These are phyloP conservation scores for Tuber microsphaerosporum DNA, from an alignment of 495 filamentous ascomycete genomes.

Conservation along the genomic window DNA sequence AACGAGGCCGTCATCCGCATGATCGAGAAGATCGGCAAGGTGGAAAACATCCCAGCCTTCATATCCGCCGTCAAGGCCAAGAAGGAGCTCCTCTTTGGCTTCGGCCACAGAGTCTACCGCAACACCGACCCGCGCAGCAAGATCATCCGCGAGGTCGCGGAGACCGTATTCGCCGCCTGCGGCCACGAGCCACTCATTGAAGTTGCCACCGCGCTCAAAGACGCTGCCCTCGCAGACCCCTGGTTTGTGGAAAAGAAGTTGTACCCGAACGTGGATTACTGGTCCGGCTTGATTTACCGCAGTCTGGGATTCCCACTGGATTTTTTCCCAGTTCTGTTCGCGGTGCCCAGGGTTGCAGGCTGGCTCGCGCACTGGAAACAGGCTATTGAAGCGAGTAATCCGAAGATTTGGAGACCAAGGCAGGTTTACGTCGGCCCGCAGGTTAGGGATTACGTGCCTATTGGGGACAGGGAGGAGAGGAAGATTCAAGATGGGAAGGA, in stretches of 20 bases:
- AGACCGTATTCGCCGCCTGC: slow-evolving; percentile 44
- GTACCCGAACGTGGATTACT: slow-evolving; percentile 55
- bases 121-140: slow-evolving; percentile 50
- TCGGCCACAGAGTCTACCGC: slow-evolving; percentile 55
- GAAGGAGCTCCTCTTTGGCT: slow-evolving; percentile 53
- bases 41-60: slow-evolving; percentile 47
- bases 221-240: slow-evolving; percentile 48
- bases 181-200: slow-evolving; percentile 47
- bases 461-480: slow-evolving; percentile 38
- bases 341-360: slow-evolving; percentile 44
- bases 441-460: slow-evolving; percentile 40
- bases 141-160: slow-evolving; percentile 48
- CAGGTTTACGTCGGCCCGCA: slow-evolving; percentile 44
- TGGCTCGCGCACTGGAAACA: slow-evolving; percentile 46
- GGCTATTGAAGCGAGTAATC: slow-evolving; percentile 39
- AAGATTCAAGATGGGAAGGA: slow-evolving; percentile 32
- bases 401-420: slow-evolving; percentile 45
- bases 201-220: slow-evolving; percentile 50
- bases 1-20: slow-evolving; percentile 53
- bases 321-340: slow-evolving; percentile 45
- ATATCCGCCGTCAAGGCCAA: slow-evolving; percentile 51
- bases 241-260: slow-evolving; percentile 50
- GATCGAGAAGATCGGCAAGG: slow-evolving; percentile 46
- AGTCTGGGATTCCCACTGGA: slow-evolving; percentile 48
- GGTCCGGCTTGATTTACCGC: slow-evolving; percentile 53